Conservation (phyloP, 2,329 filamentous ascomycete species). For the Aureobasidium leucospermi region DNA sequence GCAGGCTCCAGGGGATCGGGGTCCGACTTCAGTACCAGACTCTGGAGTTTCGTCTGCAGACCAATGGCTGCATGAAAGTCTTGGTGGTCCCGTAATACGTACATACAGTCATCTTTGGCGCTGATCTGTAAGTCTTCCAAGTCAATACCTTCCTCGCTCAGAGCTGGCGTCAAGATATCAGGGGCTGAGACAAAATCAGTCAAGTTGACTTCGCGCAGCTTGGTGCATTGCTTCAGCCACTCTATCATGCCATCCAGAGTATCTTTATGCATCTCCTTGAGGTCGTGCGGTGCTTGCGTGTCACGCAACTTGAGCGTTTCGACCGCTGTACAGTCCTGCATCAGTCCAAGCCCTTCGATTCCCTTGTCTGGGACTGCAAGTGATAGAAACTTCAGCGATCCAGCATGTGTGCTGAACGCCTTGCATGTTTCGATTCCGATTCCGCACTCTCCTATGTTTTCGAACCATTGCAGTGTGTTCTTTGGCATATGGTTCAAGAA, state of each 20-base stretch:
- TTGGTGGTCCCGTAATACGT: conserved; percentile 41
- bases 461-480: conserved; percentile 52
- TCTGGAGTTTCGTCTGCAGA: conserved; percentile 42
- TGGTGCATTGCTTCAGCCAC: conserved; percentile 50
- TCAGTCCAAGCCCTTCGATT: conserved; percentile 41
- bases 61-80: conserved; percentile 48
- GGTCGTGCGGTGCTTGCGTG: conserved; percentile 34
- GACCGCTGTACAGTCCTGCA: conserved; percentile 44
- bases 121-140: conserved; percentile 43
- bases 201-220: conserved; percentile 45
- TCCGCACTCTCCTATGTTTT: conserved; percentile 49
- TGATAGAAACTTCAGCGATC: conserved; percentile 49
- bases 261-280: conserved; percentile 47
- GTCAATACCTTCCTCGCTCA: conserved; percentile 38
- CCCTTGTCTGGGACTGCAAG: conserved; percentile 44
- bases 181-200: conserved; percentile 45
- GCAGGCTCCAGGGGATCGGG: conserved; percentile 39
- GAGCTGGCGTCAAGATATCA: conserved; percentile 45
- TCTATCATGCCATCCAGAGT: conserved; percentile 44
- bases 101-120: conserved; percentile 25
- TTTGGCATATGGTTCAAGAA: conserved; percentile 52
- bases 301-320: conserved; percentile 44
- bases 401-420: conserved; percentile 45
- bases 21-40: conserved; percentile 41
- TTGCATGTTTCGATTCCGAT: conserved; percentile 49